Percentiles rank a stretch among this genome's conserved stretches.
Evolutionary conservation across 305 asterid genomes (phyloP).

Genomic region (Fraxinus xanthoxyloides): DNA sequence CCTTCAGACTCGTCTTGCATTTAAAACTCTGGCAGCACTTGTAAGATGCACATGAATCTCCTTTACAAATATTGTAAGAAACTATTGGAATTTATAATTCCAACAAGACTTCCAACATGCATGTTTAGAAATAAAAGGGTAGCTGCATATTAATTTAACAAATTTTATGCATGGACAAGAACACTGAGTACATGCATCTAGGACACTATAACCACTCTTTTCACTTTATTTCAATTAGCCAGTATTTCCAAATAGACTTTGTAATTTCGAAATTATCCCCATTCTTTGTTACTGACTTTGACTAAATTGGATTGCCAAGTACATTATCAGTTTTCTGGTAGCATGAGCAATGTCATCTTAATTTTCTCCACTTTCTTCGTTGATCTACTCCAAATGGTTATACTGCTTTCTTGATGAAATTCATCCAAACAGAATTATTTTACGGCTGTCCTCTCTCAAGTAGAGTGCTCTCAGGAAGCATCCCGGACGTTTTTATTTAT

Average conservation of each 20-base stretch:
- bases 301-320: neutral
- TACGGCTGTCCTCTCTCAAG: neutral
- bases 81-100: neutral
- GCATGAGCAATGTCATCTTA: neutral
- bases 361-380: neutral
- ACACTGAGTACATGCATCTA: neutral
- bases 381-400: neutral
- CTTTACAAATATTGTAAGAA: neutral
- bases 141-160: neutral
- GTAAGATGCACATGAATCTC: conserved; percentile 9
- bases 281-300: no score
- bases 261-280: neutral
- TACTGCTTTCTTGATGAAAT: neutral
- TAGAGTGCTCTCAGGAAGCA: neutral
- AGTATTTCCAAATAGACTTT: neutral
- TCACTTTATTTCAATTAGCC: neutral
- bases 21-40: neutral
- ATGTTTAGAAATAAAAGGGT: conserved; percentile 9
- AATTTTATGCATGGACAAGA: neutral
- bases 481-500: no score
- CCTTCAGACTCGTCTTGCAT: conserved; percentile 24
- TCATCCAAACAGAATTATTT: neutral
- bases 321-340: neutral
- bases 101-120: conserved; percentile 15
- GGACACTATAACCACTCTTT: neutral